Base-by-base conservation (phyloP, 139 green algal species). In the Chlamydomonas schloesseri region DNA sequence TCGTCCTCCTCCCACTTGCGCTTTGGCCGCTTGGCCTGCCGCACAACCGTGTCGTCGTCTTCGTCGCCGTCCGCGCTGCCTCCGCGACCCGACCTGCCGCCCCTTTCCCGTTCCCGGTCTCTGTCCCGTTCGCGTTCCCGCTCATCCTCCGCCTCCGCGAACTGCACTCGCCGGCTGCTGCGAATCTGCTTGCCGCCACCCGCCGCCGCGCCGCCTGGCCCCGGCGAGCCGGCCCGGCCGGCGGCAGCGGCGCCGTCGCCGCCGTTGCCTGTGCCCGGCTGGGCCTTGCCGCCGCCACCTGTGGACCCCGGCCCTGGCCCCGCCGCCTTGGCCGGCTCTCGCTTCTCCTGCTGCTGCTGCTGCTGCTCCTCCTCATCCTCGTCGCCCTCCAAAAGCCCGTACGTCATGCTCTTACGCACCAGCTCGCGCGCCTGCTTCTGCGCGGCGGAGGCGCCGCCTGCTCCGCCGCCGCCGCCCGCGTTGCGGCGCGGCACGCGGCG, bases 1-100 rank as follows among this genome's bases (percentile, higher is more conserved):
- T 89, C 87, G 14, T 95, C 94, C 89, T 96, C 93, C 88, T 97
- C 94, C 95, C 93, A 96, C 26, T 89, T 87, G 11, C 93, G 90
- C 86, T 94, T 94, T 8, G 76, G 29, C 15, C 73, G 65, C 55
- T 64, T 71, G 14, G 67, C 64, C 31, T 50, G 47, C 37, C 1
- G 79, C 31, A 57, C 58, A 67, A 33, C 88, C 88, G 36, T 89
- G 65, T 89, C 90, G 17, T 91, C 82, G 13, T 89, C 87, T 2
- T 87, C 88, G 17, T 69, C 79, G 31, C 81, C 37, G 24, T 33
- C 36, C n/a, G 57, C 53, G 37, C 73, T 65, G 42, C 37, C 33
- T 26, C 11, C 31, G 28, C 17, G 64, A 81, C 65, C 73, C 67
- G 34, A 20, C 60, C 18, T 18, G 70, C 28, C 34, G 34, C 14